Evolutionary conservation across 73 alveolate species (phyloP).

Genomic region (Stentor roeselii): DNA sequence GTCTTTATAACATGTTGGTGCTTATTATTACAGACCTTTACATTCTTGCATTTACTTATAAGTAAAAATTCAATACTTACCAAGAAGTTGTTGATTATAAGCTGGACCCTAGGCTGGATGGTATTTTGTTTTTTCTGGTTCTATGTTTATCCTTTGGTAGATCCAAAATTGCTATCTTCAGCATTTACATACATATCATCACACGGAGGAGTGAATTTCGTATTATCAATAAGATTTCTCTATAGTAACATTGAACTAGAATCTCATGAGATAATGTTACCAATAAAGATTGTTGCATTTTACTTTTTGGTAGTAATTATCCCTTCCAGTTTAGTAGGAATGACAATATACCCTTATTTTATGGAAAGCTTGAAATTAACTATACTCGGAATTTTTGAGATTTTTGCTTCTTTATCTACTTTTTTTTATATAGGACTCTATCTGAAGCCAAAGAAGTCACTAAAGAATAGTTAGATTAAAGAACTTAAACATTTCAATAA

Average conservation of each 20-base stretch:
- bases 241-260: neutral
- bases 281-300: neutral
- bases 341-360: neutral
- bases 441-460: neutral
- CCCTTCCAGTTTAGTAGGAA: neutral
- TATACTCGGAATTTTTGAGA: neutral
- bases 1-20: neutral
- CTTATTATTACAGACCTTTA: neutral
- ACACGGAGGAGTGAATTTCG: neutral
- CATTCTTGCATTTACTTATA: neutral
- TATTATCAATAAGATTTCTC: neutral
- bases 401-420: neutral
- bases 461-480: neutral
- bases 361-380: neutral
- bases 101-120: neutral
- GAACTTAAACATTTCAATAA: no score
- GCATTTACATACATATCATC: neutral
- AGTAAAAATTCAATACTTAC: neutral
- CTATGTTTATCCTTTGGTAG: neutral
- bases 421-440: neutral
- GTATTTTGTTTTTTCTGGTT: neutral
- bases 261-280: neutral
- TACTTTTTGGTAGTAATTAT: neutral
- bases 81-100: no score
- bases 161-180: neutral